Evolutionary conservation across 169 alveolate species (phyloP).

Genomic region (Plasmodium vivax): DNA sequence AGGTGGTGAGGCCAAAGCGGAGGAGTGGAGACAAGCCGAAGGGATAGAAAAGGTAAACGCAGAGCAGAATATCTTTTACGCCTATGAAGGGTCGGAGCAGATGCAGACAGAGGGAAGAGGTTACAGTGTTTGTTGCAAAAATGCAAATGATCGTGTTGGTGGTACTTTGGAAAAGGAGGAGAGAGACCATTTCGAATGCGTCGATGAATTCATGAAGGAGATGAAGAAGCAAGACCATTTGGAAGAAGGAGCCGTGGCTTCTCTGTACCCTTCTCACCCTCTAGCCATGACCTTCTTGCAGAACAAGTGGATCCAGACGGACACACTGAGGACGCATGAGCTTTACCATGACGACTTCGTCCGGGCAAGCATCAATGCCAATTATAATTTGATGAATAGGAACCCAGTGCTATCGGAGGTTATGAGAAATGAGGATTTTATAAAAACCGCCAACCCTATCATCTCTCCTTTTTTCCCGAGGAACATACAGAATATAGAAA

Average conservation of each 20-base stretch:
- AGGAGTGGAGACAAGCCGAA: background rate
- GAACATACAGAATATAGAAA: conserved; percentile 53
- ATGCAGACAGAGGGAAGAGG: background rate
- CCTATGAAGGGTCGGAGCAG: background rate
- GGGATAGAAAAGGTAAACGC: background rate
- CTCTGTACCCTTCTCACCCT: conserved; percentile 79
- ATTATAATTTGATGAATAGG: conserved; percentile 18
- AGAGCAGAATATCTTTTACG: background rate
- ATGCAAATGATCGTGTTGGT: background rate
- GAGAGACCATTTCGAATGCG: conserved; percentile 23
- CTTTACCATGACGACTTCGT: conserved; percentile 79
- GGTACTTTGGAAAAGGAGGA: background rate
- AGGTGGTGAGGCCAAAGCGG: background rate
- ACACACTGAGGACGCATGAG: conserved; percentile 79
- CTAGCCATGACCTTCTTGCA: conserved; percentile 81
- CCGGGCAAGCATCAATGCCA: conserved; percentile 35
- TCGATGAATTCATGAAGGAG: conserved; percentile 28
- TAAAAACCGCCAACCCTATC: conserved; percentile 31
- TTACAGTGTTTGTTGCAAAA: background rate
- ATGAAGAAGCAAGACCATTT: conserved; percentile 16
- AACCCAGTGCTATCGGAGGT: conserved; percentile 12
- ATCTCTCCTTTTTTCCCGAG: conserved; percentile 30
- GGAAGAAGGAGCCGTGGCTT: conserved; percentile 26
- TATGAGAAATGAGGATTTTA: conserved; percentile 15
- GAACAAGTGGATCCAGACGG: conserved; percentile 81